A percentile compares a stretch with the other conserved stretches of the same genome.
These are phyloP conservation scores for Trichoderma sp. DNA, from an alignment of 2,329 filamentous ascomycete genomes.

Conservation along the genomic window DNA sequence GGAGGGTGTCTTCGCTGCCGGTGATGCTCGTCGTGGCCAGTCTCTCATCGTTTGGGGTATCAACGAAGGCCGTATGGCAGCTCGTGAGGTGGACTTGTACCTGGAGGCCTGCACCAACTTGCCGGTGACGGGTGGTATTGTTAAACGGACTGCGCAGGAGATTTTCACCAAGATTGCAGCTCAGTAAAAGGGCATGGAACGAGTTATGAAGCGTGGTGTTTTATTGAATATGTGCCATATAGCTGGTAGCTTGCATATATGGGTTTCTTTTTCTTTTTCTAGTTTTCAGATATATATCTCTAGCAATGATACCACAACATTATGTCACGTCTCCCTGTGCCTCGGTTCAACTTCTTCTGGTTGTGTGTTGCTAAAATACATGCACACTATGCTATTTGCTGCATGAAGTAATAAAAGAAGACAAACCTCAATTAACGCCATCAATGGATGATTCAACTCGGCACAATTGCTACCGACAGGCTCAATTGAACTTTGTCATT, in stretches of 20 bases:
- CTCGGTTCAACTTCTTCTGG: not conserved
- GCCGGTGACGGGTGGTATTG: constrained; percentile 88
- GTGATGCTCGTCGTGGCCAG: constrained; percentile 92
- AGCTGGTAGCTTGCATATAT: not conserved
- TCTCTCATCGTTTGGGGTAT: constrained; percentile 98
- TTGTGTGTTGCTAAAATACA: too few species aligned
- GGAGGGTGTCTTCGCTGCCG: constrained; percentile 85
- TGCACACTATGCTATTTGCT: not conserved
- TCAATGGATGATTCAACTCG: not conserved
- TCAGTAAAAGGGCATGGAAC: constrained; percentile 15
- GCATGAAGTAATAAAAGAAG: not conserved
- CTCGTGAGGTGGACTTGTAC: constrained; percentile 86
- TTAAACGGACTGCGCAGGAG: constrained; percentile 77
- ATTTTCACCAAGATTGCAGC: constrained; percentile 45
- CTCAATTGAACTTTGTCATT: not conserved
- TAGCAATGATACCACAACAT: constrained; percentile 18
- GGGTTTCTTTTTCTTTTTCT: not conserved
- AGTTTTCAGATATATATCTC: constrained; percentile 1
- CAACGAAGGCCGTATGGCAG: constrained; percentile 91
- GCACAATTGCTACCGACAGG: not conserved
- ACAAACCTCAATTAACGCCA: not conserved
- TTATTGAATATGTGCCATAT: not conserved
- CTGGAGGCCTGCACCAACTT: constrained; percentile 76
- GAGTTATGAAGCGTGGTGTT: constrained; percentile 13
- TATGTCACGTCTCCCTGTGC: not conserved